A percentile compares a stretch with the other conserved stretches of the same genome.
Evolutionary conservation across 2,329 filamentous ascomycete species (phyloP).

Genomic region (Taxawa tesnikishii): DNA sequence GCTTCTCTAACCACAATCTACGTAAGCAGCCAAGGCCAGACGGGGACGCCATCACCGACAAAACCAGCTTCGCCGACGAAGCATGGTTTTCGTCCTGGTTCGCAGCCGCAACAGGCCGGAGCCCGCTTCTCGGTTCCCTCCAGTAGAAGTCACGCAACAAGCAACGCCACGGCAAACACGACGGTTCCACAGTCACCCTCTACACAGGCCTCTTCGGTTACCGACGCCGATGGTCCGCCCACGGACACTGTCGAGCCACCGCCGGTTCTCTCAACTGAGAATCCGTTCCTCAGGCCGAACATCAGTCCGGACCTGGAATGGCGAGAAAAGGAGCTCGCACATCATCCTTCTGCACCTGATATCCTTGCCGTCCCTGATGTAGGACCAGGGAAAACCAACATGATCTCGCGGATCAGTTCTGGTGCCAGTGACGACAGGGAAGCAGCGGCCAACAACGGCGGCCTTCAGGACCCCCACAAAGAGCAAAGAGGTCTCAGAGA

Average conservation of each 20-base stretch:
- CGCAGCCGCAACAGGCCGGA: slow-evolving; percentile 1
- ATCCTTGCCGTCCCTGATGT: slow-evolving; percentile 4
- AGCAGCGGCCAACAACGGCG: not conserved
- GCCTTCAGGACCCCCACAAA: not conserved
- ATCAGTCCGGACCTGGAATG: slow-evolving; percentile 2
- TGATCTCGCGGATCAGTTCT: slow-evolving; percentile 1
- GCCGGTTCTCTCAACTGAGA: slow-evolving; percentile 5
- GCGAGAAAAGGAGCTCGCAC: slow-evolving; percentile 1
- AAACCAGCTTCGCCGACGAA: slow-evolving; percentile 2
- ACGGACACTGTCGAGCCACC: slow-evolving; percentile 9
- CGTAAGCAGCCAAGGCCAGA: slow-evolving; percentile 8
- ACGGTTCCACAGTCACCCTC: slow-evolving; percentile 18
- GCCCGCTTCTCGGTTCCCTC: slow-evolving; percentile 16
- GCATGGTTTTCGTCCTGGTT: slow-evolving; percentile 1
- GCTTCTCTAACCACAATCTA: slow-evolving; percentile 12
- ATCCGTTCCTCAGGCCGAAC: slow-evolving; percentile 6
- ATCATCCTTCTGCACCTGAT: slow-evolving; percentile 5
- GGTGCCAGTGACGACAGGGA: not conserved
- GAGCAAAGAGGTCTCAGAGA: slow-evolving; percentile 9
- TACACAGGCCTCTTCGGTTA: slow-evolving; percentile 20
- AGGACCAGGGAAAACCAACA: slow-evolving; percentile 1
- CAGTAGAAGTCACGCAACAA: slow-evolving; percentile 19
- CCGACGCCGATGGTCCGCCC: slow-evolving; percentile 15
- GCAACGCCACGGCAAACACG: slow-evolving; percentile 16
- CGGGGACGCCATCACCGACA: slow-evolving; percentile 3